These are phyloP conservation scores for Suhomyces canberraensis DNA, from an alignment of 805 yeast genomes.

Conservation along the genomic window DNA sequence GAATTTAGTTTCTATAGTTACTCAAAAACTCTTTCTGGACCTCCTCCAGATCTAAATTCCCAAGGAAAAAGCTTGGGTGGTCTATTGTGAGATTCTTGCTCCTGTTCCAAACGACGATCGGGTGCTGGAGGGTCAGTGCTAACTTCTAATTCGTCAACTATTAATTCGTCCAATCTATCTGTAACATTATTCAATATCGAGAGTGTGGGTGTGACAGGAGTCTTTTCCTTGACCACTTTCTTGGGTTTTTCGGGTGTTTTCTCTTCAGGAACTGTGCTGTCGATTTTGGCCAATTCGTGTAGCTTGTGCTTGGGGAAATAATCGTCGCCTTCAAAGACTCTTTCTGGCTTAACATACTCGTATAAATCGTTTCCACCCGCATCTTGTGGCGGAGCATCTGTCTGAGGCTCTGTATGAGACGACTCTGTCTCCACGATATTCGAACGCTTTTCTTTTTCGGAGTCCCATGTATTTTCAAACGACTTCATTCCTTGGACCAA, in stretches of 20 bases:
- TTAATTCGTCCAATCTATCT: constrained; percentile 10
- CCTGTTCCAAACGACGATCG: constrained; percentile 4
- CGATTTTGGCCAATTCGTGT: constrained; percentile 3
- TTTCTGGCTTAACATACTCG: constrained; percentile 19
- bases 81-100: constrained; percentile 7
- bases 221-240: neutral
- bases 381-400: neutral
- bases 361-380: neutral
- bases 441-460: constrained; percentile 3
- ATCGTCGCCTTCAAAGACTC: constrained; percentile 30
- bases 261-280: neutral
- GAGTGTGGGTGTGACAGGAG: constrained; percentile 1
- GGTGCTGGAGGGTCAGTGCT: constrained; percentile 5
- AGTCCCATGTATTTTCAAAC: constrained; percentile 29
- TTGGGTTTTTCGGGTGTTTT: neutral
- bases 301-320: constrained; percentile 28
- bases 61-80: constrained; percentile 34
- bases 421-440: neutral
- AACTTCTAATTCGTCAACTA: constrained; percentile 10
- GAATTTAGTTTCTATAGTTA: no score
- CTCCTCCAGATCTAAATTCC: constrained; percentile 23
- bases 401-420: neutral
- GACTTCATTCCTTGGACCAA: constrained; percentile 15
- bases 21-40: constrained; percentile 25
- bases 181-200: constrained; percentile 5